These are phyloP conservation scores for Lachancea kluyveri DNA, from an alignment of 805 yeast genomes.

Conservation along the genomic window DNA sequence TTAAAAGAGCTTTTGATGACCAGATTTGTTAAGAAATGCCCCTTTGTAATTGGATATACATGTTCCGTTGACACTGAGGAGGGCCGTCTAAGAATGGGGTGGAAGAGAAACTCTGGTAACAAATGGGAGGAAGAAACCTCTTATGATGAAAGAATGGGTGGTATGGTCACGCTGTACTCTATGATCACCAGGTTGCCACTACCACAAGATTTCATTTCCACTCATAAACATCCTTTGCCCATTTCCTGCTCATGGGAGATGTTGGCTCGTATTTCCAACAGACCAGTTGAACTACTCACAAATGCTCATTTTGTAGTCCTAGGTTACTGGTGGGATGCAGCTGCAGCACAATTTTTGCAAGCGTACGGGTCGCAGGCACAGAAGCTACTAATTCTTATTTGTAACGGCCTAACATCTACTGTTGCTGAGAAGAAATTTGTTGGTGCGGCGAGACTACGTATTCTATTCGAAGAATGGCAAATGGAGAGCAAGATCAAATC, in stretches of 20 bases:
- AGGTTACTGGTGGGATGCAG: slow-evolving; percentile 90
- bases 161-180: slow-evolving; percentile 76
- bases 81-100: slow-evolving; percentile 83
- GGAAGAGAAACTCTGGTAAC: slow-evolving; percentile 48
- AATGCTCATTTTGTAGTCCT: slow-evolving; percentile 67
- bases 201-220: slow-evolving; percentile 22
- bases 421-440: slow-evolving; percentile 51
- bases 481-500: slow-evolving; percentile 38
- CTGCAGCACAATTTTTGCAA: slow-evolving; percentile 47
- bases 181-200: slow-evolving; percentile 55
- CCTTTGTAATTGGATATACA: slow-evolving; percentile 75
- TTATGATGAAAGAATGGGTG: slow-evolving; percentile 82
- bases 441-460: slow-evolving; percentile 70
- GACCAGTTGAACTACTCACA: slow-evolving; percentile 41
- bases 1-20: slow-evolving; percentile 46
- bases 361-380: slow-evolving; percentile 64
- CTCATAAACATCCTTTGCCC: slow-evolving; percentile 47
- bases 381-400: slow-evolving; percentile 49
- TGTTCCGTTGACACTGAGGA: slow-evolving; percentile 73
- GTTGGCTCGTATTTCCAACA: slow-evolving; percentile 65
- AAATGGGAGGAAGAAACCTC: slow-evolving; percentile 50
- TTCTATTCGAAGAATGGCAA: slow-evolving; percentile 78
- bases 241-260: slow-evolving; percentile 59
- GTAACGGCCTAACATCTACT: slow-evolving; percentile 46
- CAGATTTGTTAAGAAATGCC: slow-evolving; percentile 86